Percentiles rank a stretch among this genome's conserved stretches.
phyloP scores from a whole-genome alignment of 202 grass and related monocot species.

The Hordeum pubiflorum region DNA sequence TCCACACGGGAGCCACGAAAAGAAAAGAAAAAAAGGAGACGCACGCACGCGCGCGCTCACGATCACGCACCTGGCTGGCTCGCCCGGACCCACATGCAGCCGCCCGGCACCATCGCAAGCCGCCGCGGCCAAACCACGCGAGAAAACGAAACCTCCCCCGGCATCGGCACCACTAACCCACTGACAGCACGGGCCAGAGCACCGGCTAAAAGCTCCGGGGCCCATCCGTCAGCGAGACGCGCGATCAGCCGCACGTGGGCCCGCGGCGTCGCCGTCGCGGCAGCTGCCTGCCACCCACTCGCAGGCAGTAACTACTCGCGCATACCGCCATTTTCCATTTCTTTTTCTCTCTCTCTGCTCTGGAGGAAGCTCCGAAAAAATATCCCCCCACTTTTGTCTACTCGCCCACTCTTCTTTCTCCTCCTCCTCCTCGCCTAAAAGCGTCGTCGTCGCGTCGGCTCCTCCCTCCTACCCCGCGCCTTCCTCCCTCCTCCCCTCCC shows the following conservation, averaged over 20 bases:
- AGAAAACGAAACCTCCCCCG: background rate
- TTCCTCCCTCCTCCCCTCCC: background rate
- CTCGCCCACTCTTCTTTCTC: background rate
- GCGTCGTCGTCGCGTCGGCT: slow-evolving; percentile 27
- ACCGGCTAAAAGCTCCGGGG: background rate
- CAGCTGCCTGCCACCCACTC: slow-evolving; percentile 35
- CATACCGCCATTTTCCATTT: background rate
- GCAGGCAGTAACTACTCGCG: slow-evolving; percentile 16
- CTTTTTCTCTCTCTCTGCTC: background rate
- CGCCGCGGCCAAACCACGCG: slow-evolving; percentile 14
- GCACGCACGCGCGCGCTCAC: background rate
- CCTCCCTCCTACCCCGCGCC: slow-evolving; percentile 44
- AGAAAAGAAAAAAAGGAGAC: background rate
- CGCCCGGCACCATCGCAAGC: slow-evolving; percentile 18
- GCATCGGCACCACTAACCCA: background rate
- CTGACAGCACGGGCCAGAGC: background rate
- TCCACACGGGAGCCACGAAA: background rate
- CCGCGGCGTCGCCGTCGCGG: slow-evolving; percentile 11
- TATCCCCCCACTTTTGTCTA: background rate
- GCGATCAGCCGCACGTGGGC: background rate
- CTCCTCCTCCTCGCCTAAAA: slow-evolving; percentile 15
- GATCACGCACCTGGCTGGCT: no score
- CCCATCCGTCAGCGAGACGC: background rate
- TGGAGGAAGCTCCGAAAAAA: background rate
- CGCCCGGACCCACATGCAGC: background rate